Conservation (phyloP, 2,329 filamentous ascomycete species). For the Ilyonectria robusta region DNA sequence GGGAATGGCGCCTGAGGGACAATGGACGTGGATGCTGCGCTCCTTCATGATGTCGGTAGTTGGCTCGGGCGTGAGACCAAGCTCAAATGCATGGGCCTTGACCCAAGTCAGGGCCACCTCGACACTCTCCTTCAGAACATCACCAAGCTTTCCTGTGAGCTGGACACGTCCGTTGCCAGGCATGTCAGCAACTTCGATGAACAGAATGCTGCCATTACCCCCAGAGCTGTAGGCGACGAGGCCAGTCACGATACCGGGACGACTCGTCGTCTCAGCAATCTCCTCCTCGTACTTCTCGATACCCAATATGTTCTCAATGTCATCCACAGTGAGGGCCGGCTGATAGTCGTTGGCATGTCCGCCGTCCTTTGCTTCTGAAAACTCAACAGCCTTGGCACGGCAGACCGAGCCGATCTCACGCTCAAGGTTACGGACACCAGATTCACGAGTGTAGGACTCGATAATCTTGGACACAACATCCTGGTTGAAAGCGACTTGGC, state of each 20-base stretch:
- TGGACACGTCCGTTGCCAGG: conserved; percentile 93
- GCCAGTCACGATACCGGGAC: conserved; percentile 94
- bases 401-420: conserved; percentile 96
- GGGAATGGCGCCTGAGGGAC: conserved; percentile 92
- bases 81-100: conserved; percentile 92
- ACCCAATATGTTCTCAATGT: conserved; percentile 91
- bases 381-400: conserved; percentile 95
- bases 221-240: conserved; percentile 95
- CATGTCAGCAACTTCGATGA: conserved; percentile 99
- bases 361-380: conserved; percentile 87
- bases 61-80: conserved; percentile 85
- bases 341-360: conserved; percentile 79
- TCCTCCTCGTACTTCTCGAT: conserved; percentile 96
- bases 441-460: conserved; percentile 95
- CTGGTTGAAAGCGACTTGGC: conserved; percentile 82
- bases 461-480: conserved; percentile 96
- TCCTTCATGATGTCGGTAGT: conserved; percentile 96
- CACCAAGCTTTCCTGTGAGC: conserved; percentile 94
- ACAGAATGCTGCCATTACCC: conserved; percentile 94
- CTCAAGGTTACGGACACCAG: conserved; percentile 95
- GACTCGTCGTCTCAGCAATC: conserved; percentile 86
- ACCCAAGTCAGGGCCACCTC: conserved; percentile 98
- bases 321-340: conserved; percentile 79
- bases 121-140: conserved; percentile 96
- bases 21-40: conserved; percentile 95